Conservation (phyloP, 257 asterid species). For the Schizonepeta tenuifolia region DNA sequence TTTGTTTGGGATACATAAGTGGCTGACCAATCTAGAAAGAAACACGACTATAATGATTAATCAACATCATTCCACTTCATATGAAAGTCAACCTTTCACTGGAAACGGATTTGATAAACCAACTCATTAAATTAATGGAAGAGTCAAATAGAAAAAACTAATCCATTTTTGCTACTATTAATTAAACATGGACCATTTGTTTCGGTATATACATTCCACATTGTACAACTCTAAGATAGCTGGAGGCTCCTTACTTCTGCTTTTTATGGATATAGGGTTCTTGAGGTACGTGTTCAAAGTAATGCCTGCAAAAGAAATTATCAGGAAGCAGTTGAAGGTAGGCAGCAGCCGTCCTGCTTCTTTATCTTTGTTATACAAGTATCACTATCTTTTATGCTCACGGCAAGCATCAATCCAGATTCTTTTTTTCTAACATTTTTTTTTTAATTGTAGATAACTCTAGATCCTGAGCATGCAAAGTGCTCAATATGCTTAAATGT, state of each 20-base stretch:
- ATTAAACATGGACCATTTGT: not conserved
- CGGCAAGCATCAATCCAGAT: constrained; percentile 28
- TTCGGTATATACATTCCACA: not conserved
- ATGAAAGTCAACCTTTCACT: not conserved
- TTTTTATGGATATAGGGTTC: constrained; percentile 57
- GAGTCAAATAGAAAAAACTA: not conserved
- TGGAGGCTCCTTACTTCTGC: constrained; percentile 6
- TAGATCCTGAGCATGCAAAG: constrained; percentile 88
- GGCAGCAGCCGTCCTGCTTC: constrained; percentile 13
- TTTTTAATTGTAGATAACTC: constrained; percentile 50
- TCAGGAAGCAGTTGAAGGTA: constrained; percentile 73
- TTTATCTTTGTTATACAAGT: constrained; percentile 5
- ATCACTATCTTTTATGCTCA: not conserved
- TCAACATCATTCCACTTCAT: not conserved
- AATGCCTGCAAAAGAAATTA: constrained; percentile 63
- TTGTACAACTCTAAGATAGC: constrained; percentile 14
- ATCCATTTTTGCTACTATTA: constrained; percentile 1
- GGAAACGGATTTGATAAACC: not conserved
- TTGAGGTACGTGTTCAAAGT: constrained; percentile 74
- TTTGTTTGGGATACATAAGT: not conserved
- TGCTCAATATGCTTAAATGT: constrained; percentile 85
- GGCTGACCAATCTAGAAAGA: not conserved
- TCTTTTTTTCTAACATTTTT: not conserved
- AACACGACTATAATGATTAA: not conserved
- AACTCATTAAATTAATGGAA: not conserved